Conservation (phyloP, 2,329 filamentous ascomycete species). For the Colletotrichum sansevieriae region DNA sequence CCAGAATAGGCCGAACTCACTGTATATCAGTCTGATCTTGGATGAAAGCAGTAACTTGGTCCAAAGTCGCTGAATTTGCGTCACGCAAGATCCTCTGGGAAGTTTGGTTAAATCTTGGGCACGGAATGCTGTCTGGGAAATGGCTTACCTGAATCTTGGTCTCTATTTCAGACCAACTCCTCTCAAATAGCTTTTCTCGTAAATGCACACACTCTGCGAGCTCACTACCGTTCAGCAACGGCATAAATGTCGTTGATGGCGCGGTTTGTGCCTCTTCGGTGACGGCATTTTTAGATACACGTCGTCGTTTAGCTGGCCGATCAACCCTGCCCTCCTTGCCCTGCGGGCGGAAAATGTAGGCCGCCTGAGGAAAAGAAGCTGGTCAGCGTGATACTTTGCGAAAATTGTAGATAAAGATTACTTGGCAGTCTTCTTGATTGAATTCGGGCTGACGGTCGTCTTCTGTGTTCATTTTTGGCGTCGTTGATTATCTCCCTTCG, state of each 20-base stretch:
- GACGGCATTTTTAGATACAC: constrained; percentile 58
- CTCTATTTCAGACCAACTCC: constrained; percentile 75
- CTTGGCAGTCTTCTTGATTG: constrained; percentile 60
- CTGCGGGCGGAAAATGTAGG: constrained; percentile 72
- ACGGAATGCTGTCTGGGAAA: background rate
- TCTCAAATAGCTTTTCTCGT: constrained; percentile 71
- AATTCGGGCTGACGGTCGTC: constrained; percentile 12
- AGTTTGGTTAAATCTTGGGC: background rate
- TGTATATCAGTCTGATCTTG: constrained; percentile 50
- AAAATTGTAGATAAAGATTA: constrained; percentile 42
- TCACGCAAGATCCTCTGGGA: constrained; percentile 67
- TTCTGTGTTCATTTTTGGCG: constrained; percentile 25
- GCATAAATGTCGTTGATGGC: constrained; percentile 56
- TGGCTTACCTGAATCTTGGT: constrained; percentile 69
- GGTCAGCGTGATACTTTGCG: background rate
- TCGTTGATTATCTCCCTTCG: background rate
- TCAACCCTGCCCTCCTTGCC: constrained; percentile 50
- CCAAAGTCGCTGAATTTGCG: constrained; percentile 71
- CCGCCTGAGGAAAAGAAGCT: constrained; percentile 59
- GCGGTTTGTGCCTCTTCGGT: constrained; percentile 34
- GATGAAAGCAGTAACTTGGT: constrained; percentile 70
- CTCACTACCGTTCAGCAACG: constrained; percentile 69
- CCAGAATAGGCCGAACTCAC: constrained; percentile 33
- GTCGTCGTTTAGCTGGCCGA: constrained; percentile 69
- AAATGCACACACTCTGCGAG: constrained; percentile 60